Evolutionary conservation across 257 asterid genomes (phyloP).

Genomic region (Solanum chmielewskii): DNA sequence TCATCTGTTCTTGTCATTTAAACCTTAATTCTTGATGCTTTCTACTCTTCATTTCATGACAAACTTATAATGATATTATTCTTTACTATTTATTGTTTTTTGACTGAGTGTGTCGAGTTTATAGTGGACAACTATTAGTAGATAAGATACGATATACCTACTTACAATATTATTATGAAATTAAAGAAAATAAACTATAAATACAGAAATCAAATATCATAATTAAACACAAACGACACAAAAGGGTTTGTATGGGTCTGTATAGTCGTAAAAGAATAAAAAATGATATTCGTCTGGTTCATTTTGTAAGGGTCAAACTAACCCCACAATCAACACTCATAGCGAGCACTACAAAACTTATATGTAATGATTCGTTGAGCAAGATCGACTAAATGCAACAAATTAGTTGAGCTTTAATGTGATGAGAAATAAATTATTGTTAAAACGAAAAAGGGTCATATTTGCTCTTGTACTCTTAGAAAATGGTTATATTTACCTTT

Average conservation of each 20-base stretch:
- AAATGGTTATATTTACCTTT: no score
- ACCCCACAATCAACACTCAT: not conserved
- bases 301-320: not conserved
- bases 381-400: rapidly evolving
- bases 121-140: no score
- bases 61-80: no score
- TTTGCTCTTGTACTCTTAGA: no score
- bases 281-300: not conserved
- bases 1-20: not conserved
- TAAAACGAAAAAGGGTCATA: no score
- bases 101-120: no score
- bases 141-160: not conserved
- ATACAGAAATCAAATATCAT: not conserved
- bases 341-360: not conserved
- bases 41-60: not conserved
- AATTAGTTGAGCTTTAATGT: no score
- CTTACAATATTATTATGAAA: not conserved
- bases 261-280: no score
- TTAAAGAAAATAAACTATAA: no score
- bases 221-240: not conserved
- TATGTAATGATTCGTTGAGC: not conserved
- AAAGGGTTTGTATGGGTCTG: no score
- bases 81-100: no score
- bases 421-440: no score
- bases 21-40: not conserved